A percentile compares a stretch with the other conserved stretches of the same genome.
Evolutionary conservation across 306 rosid species (phyloP).

Genomic region (Citrullus amarus): DNA sequence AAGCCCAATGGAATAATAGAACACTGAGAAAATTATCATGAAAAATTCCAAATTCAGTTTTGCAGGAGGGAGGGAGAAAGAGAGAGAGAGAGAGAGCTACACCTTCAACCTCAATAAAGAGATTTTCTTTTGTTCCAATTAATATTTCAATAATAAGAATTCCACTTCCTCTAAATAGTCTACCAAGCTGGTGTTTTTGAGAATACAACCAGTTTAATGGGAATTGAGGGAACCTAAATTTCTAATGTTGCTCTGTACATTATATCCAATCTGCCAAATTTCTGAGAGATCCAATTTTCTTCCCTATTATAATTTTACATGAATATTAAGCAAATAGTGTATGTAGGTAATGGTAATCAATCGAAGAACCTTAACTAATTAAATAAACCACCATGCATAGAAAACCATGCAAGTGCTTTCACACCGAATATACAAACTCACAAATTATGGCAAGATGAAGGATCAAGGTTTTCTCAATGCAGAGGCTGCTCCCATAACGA

Average conservation of each 20-base stretch:
- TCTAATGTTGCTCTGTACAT: background rate
- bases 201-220: background rate
- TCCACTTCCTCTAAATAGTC: background rate
- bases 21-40: background rate
- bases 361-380: background rate
- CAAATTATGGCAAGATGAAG: background rate
- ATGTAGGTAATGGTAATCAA: background rate
- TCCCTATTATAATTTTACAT: background rate
- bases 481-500: conserved; percentile 98
- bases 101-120: too few relatives aligned
- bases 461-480: conserved; percentile 85
- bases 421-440: background rate
- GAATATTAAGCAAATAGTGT: background rate
- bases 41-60: background rate
- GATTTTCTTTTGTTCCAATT: background rate
- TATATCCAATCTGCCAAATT: background rate
- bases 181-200: background rate
- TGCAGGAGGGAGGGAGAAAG: too few relatives aligned
- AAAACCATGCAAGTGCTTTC: background rate
- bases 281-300: background rate
- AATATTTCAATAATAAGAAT: background rate
- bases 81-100: too few relatives aligned
- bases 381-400: background rate
- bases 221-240: background rate
- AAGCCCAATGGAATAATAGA: too few relatives aligned